phyloP scores from a whole-genome alignment of 225 moss, liverwort and hornwort genomes.

The Anthoceros angustus region DNA sequence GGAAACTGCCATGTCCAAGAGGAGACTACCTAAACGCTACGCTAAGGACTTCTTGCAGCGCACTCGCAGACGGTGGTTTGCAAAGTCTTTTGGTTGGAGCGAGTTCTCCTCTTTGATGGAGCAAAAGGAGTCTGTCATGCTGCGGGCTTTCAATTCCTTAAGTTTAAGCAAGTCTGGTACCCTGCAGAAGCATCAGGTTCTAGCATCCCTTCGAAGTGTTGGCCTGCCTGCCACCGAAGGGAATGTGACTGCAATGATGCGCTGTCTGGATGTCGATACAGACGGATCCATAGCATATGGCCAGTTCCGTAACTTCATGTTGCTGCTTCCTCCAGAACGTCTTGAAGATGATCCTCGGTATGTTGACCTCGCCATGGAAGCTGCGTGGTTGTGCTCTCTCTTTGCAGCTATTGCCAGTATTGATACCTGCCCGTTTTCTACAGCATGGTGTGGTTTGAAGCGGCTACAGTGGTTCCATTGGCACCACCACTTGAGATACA shows the following conservation, averaged over 20 bases:
- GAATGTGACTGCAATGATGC: conserved; percentile 57
- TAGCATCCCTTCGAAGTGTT: conserved; percentile 37
- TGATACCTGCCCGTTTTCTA: not conserved
- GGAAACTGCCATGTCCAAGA: conserved; percentile 43
- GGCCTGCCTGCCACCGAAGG: conserved; percentile 51
- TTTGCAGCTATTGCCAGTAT: too few relatives aligned
- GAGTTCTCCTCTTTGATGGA: conserved; percentile 53
- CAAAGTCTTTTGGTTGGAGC: conserved; percentile 46
- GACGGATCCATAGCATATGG: conserved; percentile 48
- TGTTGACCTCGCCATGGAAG: not conserved
- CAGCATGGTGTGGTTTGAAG: conserved; percentile 65
- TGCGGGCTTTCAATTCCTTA: conserved; percentile 42
- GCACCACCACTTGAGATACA: conserved; percentile 51
- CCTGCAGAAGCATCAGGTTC: conserved; percentile 46
- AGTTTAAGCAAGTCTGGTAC: conserved; percentile 54
- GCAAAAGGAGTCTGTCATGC: conserved; percentile 53
- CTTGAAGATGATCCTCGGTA: conserved; percentile 58
- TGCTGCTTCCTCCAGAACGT: conserved; percentile 52
- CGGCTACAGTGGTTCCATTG: conserved; percentile 53
- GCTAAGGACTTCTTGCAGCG: conserved; percentile 36
- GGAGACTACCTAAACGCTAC: conserved; percentile 39
- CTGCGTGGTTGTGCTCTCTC: too few relatives aligned
- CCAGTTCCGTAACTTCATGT: conserved; percentile 54
- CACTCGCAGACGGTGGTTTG: conserved; percentile 51
- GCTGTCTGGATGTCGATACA: conserved; percentile 41